Percentiles rank a stretch among this genome's conserved stretches.
These are phyloP conservation scores for Neopestalotiopsis sp. DNA, from an alignment of 2,329 filamentous ascomycete genomes.

Conservation along the genomic window DNA sequence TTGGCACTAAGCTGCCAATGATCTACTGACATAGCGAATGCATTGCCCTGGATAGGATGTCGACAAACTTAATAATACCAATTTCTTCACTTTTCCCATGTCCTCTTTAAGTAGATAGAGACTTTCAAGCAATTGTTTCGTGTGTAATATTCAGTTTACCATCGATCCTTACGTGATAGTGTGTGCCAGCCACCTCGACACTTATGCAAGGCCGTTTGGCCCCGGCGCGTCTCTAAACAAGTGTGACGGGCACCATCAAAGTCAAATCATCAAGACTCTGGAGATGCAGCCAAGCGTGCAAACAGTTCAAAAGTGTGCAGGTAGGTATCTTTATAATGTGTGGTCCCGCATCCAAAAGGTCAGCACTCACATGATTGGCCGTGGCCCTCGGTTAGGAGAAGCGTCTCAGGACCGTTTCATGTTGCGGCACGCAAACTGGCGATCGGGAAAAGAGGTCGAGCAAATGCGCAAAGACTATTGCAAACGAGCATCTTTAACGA, in stretches of 20 bases:
- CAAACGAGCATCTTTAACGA: not conserved
- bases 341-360: not conserved
- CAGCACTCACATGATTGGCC: slow-evolving; percentile 4
- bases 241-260: not conserved
- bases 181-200: no score
- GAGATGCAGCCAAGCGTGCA: not conserved
- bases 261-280: not conserved
- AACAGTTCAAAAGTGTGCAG: no score
- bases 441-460: not conserved
- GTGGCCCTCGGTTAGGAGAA: not conserved
- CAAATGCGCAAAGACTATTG: not conserved
- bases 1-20: not conserved
- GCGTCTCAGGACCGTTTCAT: slow-evolving; percentile 18
- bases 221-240: not conserved
- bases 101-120: slow-evolving; percentile 7
- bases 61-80: slow-evolving; percentile 13
- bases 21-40: not conserved
- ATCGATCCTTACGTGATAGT: not conserved
- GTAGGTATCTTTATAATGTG: not conserved
- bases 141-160: not conserved
- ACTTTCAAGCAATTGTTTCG: not conserved
- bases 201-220: not conserved
- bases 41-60: slow-evolving; percentile 1
- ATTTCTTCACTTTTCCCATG: not conserved
- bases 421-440: not conserved